Evolutionary conservation across 2,329 filamentous ascomycete species (phyloP), one percentile per base, ranked within the genome.

Genomic region (Emmonsiellopsis sp.): DNA sequence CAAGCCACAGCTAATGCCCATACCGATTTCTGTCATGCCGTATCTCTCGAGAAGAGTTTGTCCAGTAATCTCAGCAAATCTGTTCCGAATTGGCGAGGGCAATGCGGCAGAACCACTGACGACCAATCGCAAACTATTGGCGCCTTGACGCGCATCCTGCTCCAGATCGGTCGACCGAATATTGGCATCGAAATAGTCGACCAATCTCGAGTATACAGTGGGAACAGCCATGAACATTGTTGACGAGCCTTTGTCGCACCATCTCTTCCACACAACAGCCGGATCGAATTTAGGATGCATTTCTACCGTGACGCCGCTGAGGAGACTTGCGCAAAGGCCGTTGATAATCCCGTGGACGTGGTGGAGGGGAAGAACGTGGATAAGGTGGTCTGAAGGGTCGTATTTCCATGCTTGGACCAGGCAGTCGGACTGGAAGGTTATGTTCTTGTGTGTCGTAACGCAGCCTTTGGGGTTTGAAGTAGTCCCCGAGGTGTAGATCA

Each of bases 261-360:
- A 78, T 13, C 75, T 68, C 16, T 68, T 62, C 76, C 76, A 79
- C 59, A 76, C 74, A 53, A 68, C 58, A 58, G 65, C 58, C 9
- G 71, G 64, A 47, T 75, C 68, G 64, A 78, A 71, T 59, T 71
- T 68, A 46, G 71, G 58, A 59, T 75, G 58, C 70, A 78, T 77
- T 58, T 78, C 76, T 42, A 78, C 73, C 0, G 73, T 69, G 1
- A 69, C 70, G 7, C 76, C 76, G 31, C 68, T 69, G 11, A 77
- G 62, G 1, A 78, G 66, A 1, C 70, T 74, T 0, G 76, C 73
- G 2, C 72, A 69, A 20, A 78, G 70, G 50, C 74, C 76, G 42
- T 78, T 77, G 52, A 77, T 71, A 15, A 78, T 73, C 0, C 76
- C 76, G 42, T 77, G 76, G 9, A 77, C 69, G 55, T 79, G 76